Percentiles rank a stretch among this genome's conserved stretches.
Evolutionary conservation across 345 rosid genomes (phyloP).

Genomic region (Trapa bicornis): DNA sequence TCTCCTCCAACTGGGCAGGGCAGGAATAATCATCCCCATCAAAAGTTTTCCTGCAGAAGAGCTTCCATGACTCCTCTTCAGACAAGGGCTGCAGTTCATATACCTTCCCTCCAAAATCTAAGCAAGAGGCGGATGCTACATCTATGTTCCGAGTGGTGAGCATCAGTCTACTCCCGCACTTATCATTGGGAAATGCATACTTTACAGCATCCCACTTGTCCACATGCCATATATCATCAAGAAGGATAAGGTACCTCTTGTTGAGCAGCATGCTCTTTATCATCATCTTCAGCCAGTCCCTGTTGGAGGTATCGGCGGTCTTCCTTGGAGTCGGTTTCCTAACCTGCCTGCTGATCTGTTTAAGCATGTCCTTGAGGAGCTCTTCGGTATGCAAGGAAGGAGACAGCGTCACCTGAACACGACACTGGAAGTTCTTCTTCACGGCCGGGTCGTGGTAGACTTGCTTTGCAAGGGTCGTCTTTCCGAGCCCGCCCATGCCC

Average conservation of each 20-base stretch:
- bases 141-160: conserved; percentile 15
- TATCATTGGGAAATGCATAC: conserved; percentile 15
- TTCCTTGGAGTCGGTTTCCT: conserved; percentile 9
- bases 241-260: conserved; percentile 16
- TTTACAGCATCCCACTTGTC: conserved; percentile 19
- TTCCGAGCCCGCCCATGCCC: conserved; percentile 31
- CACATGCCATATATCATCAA: conserved; percentile 20
- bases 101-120: conserved; percentile 4
- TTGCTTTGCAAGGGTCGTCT: conserved; percentile 22
- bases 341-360: conserved; percentile 4
- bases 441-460: conserved; percentile 15
- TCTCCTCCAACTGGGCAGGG: conserved; percentile 13
- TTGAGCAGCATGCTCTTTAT: conserved; percentile 12
- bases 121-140: conserved; percentile 5
- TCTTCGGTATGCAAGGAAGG: conserved; percentile 13
- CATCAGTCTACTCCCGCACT: conserved; percentile 14
- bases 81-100: conserved; percentile 10
- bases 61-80: conserved; percentile 14
- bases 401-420: conserved; percentile 18
- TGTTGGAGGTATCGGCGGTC: neutral
- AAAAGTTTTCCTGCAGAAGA: conserved; percentile 18
- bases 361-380: conserved; percentile 12
- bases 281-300: conserved; percentile 3
- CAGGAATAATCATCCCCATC: conserved; percentile 3
- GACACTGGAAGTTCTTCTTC: conserved; percentile 11